Evolutionary conservation across 208 protist species (phyloP), one percentile per base, ranked within the genome.

Genomic region (Trypanosoma brucei): DNA sequence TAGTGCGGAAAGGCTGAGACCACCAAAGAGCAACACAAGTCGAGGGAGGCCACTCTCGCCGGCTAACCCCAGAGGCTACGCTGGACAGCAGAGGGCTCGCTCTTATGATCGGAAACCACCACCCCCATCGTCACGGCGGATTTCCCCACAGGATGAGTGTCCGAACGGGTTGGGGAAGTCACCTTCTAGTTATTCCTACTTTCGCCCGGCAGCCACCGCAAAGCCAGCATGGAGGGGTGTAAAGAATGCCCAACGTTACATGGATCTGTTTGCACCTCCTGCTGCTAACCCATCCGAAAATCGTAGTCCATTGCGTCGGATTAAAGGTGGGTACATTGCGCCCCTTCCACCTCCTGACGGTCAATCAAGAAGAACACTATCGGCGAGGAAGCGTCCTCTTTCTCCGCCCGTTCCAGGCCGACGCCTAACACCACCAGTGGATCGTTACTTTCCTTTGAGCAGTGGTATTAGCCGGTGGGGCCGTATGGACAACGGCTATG

Each of bases 401-500:
- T 46, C 42, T 46, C 42, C 42, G 11, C 11, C 42, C 42, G 6
- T 46, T 46, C 11, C 11, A 46, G 11, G 42, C 42, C 30, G 22
- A 40, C 44, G 46, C 34, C 2, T 54, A 14, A 6, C 6, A 6
- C 42, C 11, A 14, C 42, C 11, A 11, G 11, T 46, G 6, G 42
- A 11, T 11, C 8, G 42, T 46, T 46, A 46, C 42, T 11, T 14
- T 46, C 42, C 42, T 46, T 11, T 14, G 8, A 11, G 6, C 42
- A 46, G 42, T 46, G 11, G 42, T 46, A 46, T 14, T 46, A 46
- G 42, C 42, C 42, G 42, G 22, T 22, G 22, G 64, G 56, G 64
- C 22, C n/a, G 39, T 8, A 69, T 69, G 55, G 55, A 48, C 22
- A 55, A 50, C 30, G 56, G 56, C 31, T 59, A 51, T 46, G 62